Base-by-base conservation (phyloP, 768 basidiomycete species). In the Tylopilus cervinicoccineus region DNA sequence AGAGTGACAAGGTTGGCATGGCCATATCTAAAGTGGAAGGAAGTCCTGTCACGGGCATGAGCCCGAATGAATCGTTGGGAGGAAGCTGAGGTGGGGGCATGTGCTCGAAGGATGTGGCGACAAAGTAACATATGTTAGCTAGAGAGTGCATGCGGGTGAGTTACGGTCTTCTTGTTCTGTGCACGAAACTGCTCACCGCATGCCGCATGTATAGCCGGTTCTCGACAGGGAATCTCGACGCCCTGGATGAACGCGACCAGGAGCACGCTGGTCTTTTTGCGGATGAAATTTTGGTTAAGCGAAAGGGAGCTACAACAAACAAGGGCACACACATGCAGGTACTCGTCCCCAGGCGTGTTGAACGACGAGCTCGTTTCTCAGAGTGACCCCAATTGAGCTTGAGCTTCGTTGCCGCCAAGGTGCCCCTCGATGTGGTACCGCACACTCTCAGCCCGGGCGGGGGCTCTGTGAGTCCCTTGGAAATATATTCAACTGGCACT, bases 51-150 rank as follows among this genome's bases (percentile, higher is more conserved):
- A 48, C 22, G 51, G 34, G 52, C 52, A 57, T 58, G 55, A 43
- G 38, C 38, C 50, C 50, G 55, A 43, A 54, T 29, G 50, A 65
- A 34, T 47, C 45, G 64, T 55, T 53, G 58, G 26, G 54, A 45
- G 37, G 55, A 54, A 45, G 47, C 33, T 45, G 63, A 49, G 56
- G 64, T 69, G 47, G 60, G 63, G 58, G 70, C 62, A 67, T 72
- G 70, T 67, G 71, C 70, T 76, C 72, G 72, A 57, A 71, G 69
- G 60, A 75, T 68, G 70, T 70, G 76, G 70, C 80, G 83, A 76
- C 83, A 82, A 79, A 80, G 74, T 71, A 76, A 83, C 83, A 86
- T 86, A 82, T 78, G 81, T 86, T 75, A 86, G 71, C 83, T 80
- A 53, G n/a, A 56, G 39, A 26, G 38, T 51, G 27, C 22, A 26